phyloP scores from a whole-genome alignment of 164 flowering plant genomes.

The Magnolia kwangsiensis region DNA sequence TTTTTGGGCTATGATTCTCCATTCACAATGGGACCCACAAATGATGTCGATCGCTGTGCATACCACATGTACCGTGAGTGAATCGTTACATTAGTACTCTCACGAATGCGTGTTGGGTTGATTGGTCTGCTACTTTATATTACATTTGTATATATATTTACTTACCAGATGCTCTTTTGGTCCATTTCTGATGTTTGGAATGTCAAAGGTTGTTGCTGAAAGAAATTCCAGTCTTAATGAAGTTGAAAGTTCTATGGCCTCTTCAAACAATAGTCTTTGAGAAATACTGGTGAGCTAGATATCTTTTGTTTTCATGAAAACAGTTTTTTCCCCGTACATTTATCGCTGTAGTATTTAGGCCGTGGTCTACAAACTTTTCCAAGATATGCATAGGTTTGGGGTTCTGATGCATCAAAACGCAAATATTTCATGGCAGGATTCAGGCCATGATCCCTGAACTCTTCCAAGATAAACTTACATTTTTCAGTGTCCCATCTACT shows the following conservation, averaged over 20 bases:
- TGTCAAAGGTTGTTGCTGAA: conserved; percentile 75
- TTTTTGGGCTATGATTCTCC: background rate
- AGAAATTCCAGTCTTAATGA: conserved; percentile 42
- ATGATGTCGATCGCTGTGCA: background rate
- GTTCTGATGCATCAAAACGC: too few species aligned
- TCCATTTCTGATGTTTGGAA: conserved; percentile 70
- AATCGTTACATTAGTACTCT: background rate
- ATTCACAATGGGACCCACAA: too few species aligned
- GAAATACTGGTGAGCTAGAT: background rate
- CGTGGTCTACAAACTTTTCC: too few species aligned
- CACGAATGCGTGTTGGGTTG: background rate
- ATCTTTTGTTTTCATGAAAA: too few species aligned
- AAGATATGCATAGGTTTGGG: too few species aligned
- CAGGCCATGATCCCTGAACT: too few species aligned
- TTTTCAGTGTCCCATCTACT: too few species aligned
- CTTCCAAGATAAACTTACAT: too few species aligned
- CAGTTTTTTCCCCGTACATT: too few species aligned
- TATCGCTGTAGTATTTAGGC: too few species aligned
- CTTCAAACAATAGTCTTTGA: conserved; percentile 41
- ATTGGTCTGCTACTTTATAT: background rate
- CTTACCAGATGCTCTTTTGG: background rate
- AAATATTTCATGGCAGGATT: too few species aligned
- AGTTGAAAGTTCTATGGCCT: conserved; percentile 68
- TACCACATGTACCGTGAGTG: background rate
- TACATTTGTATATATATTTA: background rate